Evolutionary conservation across 176 grass and related monocot species (phyloP), one percentile per base, ranked within the genome.

Genomic region (Oryza meyeriana): DNA sequence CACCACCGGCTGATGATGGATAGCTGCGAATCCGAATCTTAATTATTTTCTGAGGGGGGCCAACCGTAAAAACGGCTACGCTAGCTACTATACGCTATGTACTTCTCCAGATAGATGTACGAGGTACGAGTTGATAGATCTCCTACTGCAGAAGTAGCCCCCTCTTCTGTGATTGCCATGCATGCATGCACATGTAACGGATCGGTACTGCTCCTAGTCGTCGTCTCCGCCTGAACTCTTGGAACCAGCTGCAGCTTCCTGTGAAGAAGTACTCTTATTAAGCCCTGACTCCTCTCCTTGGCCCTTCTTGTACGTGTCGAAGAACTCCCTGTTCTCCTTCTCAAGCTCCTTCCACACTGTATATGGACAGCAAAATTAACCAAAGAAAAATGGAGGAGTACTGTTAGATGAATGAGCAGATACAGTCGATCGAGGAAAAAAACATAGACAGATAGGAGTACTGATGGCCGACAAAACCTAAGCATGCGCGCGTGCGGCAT

Each of bases 251-350:
- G n/a, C 6, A 17, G 75, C 41, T 50, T 69, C 45, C 34, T 72
- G 71, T 14, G 81, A 67, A 8, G 74, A 57, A 20, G 78, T 65
- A 39, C 42, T 52, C 68, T 27, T 71, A 26, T 71, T 87, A 34
- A 61, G 61, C 59, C 72, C 31, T 24, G 80, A 41, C 5, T 66
- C 79, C 77, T 85, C 78, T 42, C 74, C 80, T 39, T 71, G 69
- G 39, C 81, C 77, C 72, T 87, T 84, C 45, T 83, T 89, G 77
- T 94, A 94, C 62, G 66, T 72, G 27, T 89, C 84, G 83, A 94
- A 94, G 89, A 94, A 94, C 74, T 92, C 93, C 41, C 44, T 92
- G 87, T 94, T 94, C 85, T 94, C 93, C 78, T 94, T 94, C 87
- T 92, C 93, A 41, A 94, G 83, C 81, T 94, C 93, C 73, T 82